These are phyloP conservation scores for Tillandsia fasciculata DNA, from an alignment of 176 grass and related monocot genomes.

Conservation along the genomic window DNA sequence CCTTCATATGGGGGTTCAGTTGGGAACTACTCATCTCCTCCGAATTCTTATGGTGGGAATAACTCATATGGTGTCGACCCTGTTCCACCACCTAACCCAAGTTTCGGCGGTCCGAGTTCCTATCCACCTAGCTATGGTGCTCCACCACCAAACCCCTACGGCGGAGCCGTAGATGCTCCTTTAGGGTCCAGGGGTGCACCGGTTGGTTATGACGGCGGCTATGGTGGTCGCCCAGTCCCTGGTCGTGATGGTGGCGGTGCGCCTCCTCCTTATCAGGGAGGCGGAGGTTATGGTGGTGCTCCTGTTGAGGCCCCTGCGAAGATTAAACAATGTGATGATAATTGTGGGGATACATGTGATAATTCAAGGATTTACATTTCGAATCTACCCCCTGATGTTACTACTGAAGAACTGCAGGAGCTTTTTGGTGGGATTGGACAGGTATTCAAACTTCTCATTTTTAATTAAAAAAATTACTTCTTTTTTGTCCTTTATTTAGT, in stretches of 20 bases:
- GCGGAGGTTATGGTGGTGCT: slow-evolving; percentile 37
- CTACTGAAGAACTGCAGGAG: slow-evolving; percentile 81
- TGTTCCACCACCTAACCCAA: slow-evolving; percentile 56
- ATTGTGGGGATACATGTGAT: slow-evolving; percentile 82
- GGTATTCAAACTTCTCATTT: slow-evolving; percentile 33
- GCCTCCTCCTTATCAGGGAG: slow-evolving; percentile 27
- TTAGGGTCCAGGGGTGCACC: slow-evolving; percentile 37
- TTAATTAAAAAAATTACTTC: neutral
- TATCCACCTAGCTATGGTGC: slow-evolving; percentile 67
- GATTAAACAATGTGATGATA: slow-evolving; percentile 92
- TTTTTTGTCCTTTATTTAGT: neutral
- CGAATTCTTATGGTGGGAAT: slow-evolving; percentile 59
- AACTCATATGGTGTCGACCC: slow-evolving; percentile 49
- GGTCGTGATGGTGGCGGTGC: slow-evolving; percentile 43
- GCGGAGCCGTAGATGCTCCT: slow-evolving; percentile 29
- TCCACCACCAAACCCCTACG: slow-evolving; percentile 50
- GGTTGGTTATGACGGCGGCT: slow-evolving; percentile 60
- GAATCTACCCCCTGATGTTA: slow-evolving; percentile 90
- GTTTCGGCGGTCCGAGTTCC: slow-evolving; percentile 57
- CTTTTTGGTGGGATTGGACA: slow-evolving; percentile 94
- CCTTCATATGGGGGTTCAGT: slow-evolving; percentile 50
- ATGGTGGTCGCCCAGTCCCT: slow-evolving; percentile 33
- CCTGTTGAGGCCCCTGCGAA: slow-evolving; percentile 28
- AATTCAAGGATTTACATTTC: slow-evolving; percentile 98
- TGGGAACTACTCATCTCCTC: slow-evolving; percentile 41